Evolutionary conservation across 768 basidiomycete species (phyloP).

Genomic region (Agrocybe praecox): DNA sequence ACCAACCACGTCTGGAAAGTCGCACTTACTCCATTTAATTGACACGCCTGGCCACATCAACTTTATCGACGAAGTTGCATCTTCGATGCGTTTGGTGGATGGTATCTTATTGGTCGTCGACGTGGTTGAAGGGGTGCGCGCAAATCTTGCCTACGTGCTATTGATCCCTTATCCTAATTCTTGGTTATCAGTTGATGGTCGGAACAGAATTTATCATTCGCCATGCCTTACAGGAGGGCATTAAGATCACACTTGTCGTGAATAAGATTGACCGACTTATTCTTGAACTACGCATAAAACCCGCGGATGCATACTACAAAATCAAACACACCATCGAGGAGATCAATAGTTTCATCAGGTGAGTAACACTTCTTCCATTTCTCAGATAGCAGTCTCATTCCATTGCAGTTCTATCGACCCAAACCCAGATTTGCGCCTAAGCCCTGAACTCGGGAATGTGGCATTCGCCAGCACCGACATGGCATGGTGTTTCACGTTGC

Average conservation of each 20-base stretch:
- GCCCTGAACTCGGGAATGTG: constrained; percentile 95
- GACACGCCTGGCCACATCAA: constrained; percentile 99
- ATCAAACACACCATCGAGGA: constrained; percentile 99
- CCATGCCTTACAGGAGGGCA: constrained; percentile 85
- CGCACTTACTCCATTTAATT: constrained; percentile 89
- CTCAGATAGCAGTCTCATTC: neutral
- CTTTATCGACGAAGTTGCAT: constrained; percentile 97
- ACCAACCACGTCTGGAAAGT: constrained; percentile 85
- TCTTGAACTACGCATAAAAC: constrained; percentile 93
- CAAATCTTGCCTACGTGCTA: neutral
- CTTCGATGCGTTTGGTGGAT: constrained; percentile 83
- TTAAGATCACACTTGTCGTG: constrained; percentile 90
- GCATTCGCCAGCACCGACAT: constrained; percentile 97
- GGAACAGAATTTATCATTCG: constrained; percentile 87
- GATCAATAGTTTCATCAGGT: constrained; percentile 96
- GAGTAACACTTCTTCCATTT: constrained; percentile 15
- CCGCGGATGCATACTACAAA: constrained; percentile 97
- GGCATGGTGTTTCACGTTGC: constrained; percentile 96
- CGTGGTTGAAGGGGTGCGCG: constrained; percentile 93
- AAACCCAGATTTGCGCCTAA: constrained; percentile 83
- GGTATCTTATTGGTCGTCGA: constrained; percentile 95
- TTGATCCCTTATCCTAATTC: constrained; percentile 15
- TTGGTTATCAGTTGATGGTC: constrained; percentile 76
- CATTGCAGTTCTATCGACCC: constrained; percentile 74
- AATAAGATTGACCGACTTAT: constrained; percentile 99